phyloP scores from a whole-genome alignment of 129 eudicot genomes.

The Centella asiatica region DNA sequence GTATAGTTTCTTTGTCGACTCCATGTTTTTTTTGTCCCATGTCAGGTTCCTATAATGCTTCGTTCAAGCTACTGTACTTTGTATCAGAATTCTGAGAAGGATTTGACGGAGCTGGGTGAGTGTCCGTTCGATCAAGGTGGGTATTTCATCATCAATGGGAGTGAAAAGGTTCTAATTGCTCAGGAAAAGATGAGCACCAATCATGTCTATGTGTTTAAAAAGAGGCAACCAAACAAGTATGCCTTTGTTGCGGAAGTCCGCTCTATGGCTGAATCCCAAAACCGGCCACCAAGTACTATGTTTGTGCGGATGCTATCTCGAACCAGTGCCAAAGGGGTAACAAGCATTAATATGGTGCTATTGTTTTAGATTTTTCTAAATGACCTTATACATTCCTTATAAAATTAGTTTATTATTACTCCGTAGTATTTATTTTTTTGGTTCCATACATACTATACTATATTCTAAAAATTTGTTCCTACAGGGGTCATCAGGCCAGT shows the following conservation, averaged over 20 bases:
- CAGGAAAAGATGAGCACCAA: conserved; percentile 83
- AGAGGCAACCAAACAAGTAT: conserved; percentile 61
- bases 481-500: conserved; percentile 69
- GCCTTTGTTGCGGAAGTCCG: conserved; percentile 64
- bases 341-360: not conserved
- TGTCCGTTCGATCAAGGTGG: conserved; percentile 75
- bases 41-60: conserved; percentile 67
- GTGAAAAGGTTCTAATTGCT: conserved; percentile 70
- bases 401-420: not conserved
- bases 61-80: conserved; percentile 56
- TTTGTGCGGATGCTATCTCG: conserved; percentile 57
- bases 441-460: not conserved
- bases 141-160: conserved; percentile 68
- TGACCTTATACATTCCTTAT: not conserved
- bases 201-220: conserved; percentile 68
- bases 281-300: conserved; percentile 56
- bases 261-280: conserved; percentile 53
- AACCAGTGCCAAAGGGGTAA: conserved; percentile 64
- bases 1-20: too few relatives aligned
- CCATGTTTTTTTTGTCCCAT: not conserved
- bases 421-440: not conserved
- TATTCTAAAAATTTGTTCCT: not conserved
- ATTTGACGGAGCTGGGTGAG: conserved; percentile 71
- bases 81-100: conserved; percentile 53
- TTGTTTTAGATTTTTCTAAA: not conserved